Conservation (phyloP, 1,284 basidiomycete species). For the Retiboletus flavoniger region DNA sequence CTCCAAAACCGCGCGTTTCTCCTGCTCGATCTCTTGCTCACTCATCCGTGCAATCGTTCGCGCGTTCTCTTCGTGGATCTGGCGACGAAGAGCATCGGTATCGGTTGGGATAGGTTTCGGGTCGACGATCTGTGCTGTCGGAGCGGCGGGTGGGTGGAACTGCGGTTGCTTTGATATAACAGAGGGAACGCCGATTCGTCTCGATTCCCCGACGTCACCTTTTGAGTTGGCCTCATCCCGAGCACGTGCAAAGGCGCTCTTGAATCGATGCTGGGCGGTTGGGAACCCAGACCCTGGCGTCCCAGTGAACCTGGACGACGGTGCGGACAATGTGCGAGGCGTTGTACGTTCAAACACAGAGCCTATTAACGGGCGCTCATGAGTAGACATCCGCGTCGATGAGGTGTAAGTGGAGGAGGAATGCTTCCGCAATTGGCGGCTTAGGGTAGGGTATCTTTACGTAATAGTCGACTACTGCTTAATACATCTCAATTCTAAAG, state of each 20-base stretch:
- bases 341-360: conserved; percentile 58
- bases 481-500: no score
- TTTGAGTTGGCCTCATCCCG: conserved; percentile 38
- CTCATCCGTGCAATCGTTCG: conserved; percentile 45
- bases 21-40: conserved; percentile 42
- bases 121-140: not conserved
- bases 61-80: conserved; percentile 45
- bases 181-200: conserved; percentile 30
- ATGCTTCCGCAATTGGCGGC: no score
- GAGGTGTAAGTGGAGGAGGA: not conserved
- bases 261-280: conserved; percentile 56
- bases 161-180: conserved; percentile 11
- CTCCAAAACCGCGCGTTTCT: conserved; percentile 50
- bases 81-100: conserved; percentile 22
- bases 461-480: no score
- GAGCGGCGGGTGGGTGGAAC: not conserved
- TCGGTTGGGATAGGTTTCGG: conserved; percentile 20
- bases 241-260: conserved; percentile 57
- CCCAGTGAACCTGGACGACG: conserved; percentile 31
- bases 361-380: conserved; percentile 44
- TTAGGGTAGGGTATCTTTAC: no score
- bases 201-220: conserved; percentile 7
- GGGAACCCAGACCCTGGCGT: conserved; percentile 54
- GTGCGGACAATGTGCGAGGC: conserved; percentile 29
- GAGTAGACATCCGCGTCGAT: conserved; percentile 19